Conservation (phyloP, 768 basidiomycete species). For the Boletus rubropictus region DNA sequence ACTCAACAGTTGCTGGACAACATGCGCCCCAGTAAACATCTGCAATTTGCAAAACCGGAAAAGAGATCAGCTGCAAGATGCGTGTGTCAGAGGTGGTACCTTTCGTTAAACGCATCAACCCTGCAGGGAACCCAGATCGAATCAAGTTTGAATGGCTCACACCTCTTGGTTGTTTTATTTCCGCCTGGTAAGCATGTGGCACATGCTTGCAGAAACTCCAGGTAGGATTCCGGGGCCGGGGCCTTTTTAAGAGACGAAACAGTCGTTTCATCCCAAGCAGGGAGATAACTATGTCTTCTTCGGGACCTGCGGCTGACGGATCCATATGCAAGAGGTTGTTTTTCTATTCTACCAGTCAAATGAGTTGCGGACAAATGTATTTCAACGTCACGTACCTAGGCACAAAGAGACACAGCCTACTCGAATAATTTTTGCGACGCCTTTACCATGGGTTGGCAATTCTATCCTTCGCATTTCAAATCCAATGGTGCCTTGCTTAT, state of each 20-base stretch:
- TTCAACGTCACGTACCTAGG: constrained; percentile 2
- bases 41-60: not conserved
- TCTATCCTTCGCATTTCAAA: not conserved
- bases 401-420: not conserved
- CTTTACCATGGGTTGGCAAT: not conserved
- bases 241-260: constrained; percentile 12
- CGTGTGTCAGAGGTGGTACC: not conserved
- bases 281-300: not conserved
- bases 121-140: not conserved
- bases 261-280: constrained; percentile 13
- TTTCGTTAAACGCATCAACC: not conserved
- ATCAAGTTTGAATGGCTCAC: constrained; percentile 1
- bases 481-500: too few species aligned
- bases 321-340: not conserved
- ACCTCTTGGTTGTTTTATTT: constrained; percentile 6
- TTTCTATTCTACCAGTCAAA: not conserved
- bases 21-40: not conserved
- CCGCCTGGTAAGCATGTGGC: constrained; percentile 6
- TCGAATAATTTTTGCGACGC: not conserved
- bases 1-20: not conserved
- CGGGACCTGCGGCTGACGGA: not conserved
- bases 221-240: not conserved
- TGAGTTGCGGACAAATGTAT: not conserved
- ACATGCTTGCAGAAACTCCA: not conserved
- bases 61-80: not conserved